Evolutionary conservation across 192 early-diverging fungal species (phyloP).

Genomic region (Funneliformis geosporum): DNA sequence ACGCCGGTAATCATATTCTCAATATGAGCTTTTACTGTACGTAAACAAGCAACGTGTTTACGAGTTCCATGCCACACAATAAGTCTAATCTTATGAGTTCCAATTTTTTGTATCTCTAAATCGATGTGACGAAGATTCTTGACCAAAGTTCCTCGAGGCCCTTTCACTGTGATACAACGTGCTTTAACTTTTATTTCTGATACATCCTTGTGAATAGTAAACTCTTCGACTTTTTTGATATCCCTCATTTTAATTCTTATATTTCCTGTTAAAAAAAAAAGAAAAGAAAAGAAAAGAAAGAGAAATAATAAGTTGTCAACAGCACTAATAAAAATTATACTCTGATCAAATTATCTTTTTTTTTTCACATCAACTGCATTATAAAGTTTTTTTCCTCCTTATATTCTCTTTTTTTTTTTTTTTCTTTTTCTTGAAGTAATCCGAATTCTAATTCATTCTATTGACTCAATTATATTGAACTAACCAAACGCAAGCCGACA

Average conservation of each 20-base stretch:
- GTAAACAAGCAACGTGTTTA: slow-evolving; percentile 98
- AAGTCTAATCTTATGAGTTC: slow-evolving; percentile 74
- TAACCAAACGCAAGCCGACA: slow-evolving; percentile 7
- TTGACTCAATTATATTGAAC: not conserved
- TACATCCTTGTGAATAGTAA: slow-evolving; percentile 89
- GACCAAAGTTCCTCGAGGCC: slow-evolving; percentile 85
- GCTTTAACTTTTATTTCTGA: slow-evolving; percentile 79
- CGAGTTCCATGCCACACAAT: slow-evolving; percentile 93
- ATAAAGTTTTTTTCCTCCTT: no score
- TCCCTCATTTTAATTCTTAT: slow-evolving; percentile 71
- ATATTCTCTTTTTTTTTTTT: not conserved
- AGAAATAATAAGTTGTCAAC: not conserved
- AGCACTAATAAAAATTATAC: not conserved
- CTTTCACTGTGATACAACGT: slow-evolving; percentile 83
- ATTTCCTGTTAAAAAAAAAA: not conserved
- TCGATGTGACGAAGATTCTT: slow-evolving; percentile 94
- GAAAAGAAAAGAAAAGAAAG: not conserved
- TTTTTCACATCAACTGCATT: not conserved
- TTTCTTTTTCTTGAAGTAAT: not conserved
- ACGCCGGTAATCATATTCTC: slow-evolving; percentile 98
- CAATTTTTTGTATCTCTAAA: slow-evolving; percentile 78
- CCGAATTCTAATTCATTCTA: not conserved
- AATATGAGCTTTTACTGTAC: slow-evolving; percentile 94
- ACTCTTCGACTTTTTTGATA: slow-evolving; percentile 86
- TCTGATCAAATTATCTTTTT: not conserved